These are phyloP conservation scores for Leccinum pseudoinsigne DNA, from an alignment of 1,284 basidiomycete species.

Conservation along the genomic window DNA sequence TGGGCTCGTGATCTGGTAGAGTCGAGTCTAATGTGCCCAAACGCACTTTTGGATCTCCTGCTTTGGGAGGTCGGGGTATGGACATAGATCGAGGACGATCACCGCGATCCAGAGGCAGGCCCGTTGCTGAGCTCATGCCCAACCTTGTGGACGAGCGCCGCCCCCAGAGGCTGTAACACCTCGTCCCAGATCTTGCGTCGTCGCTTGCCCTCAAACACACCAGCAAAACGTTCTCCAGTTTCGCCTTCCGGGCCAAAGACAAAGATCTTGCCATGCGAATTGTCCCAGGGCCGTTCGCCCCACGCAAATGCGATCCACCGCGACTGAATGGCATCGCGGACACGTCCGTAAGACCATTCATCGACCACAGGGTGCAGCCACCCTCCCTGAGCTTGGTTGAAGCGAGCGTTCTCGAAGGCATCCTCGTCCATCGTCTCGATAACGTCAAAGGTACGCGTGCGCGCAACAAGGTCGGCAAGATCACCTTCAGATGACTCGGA, in stretches of 20 bases:
- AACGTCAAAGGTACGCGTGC: slow-evolving; percentile 26
- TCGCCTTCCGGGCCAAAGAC: slow-evolving; percentile 64
- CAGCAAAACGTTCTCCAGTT: slow-evolving; percentile 43
- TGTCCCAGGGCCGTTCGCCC: slow-evolving; percentile 68
- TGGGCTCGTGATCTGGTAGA: slow-evolving; percentile 15
- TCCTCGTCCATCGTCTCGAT: slow-evolving; percentile 32
- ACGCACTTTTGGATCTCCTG: slow-evolving; percentile 17
- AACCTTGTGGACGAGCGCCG: slow-evolving; percentile 64
- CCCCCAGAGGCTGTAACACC: slow-evolving; percentile 64
- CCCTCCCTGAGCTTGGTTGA: slow-evolving; percentile 30
- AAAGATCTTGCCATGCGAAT: slow-evolving; percentile 54
- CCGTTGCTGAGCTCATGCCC: slow-evolving; percentile 72
- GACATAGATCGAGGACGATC: slow-evolving; percentile 4
- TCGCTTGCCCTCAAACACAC: slow-evolving; percentile 45
- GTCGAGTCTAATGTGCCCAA: background rate
- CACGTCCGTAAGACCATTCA: slow-evolving; percentile 59
- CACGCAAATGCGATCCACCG: slow-evolving; percentile 74
- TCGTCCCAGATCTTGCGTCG: slow-evolving; percentile 57
- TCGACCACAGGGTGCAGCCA: slow-evolving; percentile 60
- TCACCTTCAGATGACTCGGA: slow-evolving; percentile 33
- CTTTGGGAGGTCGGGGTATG: background rate
- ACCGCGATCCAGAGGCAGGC: slow-evolving; percentile 38
- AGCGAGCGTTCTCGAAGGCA: slow-evolving; percentile 19
- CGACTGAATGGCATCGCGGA: slow-evolving; percentile 67
- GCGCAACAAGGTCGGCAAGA: slow-evolving; percentile 30